Percentiles rank a stretch among this genome's conserved stretches.
Evolutionary conservation across 495 filamentous ascomycete species (phyloP).

Genomic region (Aspergillus bridgeri): DNA sequence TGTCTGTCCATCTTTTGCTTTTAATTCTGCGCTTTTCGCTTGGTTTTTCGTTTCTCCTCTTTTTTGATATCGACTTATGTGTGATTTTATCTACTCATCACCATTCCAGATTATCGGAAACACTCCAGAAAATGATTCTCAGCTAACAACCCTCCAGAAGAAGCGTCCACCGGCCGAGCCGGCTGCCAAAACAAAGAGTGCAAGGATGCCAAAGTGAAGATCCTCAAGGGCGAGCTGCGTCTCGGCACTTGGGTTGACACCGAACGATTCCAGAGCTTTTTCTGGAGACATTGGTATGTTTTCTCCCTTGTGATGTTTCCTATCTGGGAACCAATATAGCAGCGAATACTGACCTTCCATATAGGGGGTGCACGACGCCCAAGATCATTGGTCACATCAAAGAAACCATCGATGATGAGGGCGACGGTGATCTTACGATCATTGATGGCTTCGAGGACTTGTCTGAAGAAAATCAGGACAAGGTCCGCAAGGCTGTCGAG

Average conservation of each 20-base stretch:
- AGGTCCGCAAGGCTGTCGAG: conserved; percentile 57
- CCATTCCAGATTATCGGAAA: not conserved
- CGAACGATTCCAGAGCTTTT: conserved; percentile 48
- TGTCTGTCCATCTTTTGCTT: not conserved
- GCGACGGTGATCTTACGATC: conserved; percentile 37
- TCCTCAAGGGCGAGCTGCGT: conserved; percentile 72
- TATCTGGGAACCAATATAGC: not conserved
- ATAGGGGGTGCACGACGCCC: conserved; percentile 80
- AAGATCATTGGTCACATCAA: conserved; percentile 54
- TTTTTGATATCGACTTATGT: not conserved
- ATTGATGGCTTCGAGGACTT: conserved; percentile 75
- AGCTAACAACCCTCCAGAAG: conserved; percentile 48
- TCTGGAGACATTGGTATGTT: conserved; percentile 77
- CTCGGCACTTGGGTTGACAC: conserved; percentile 64
- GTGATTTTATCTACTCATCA: not conserved
- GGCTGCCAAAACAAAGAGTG: conserved; percentile 66
- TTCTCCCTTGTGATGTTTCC: not conserved
- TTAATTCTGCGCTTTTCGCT: not conserved
- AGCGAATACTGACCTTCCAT: conserved; percentile 5
- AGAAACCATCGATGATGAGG: conserved; percentile 31
- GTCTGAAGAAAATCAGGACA: conserved; percentile 55
- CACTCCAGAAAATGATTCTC: not conserved
- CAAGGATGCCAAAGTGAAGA: conserved; percentile 61
- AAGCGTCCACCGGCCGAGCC: conserved; percentile 58
- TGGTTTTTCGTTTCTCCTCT: not conserved